Evolutionary conservation across 257 asterid genomes (phyloP), one percentile per base, ranked within the genome.

Genomic region (Petunia secreta): DNA sequence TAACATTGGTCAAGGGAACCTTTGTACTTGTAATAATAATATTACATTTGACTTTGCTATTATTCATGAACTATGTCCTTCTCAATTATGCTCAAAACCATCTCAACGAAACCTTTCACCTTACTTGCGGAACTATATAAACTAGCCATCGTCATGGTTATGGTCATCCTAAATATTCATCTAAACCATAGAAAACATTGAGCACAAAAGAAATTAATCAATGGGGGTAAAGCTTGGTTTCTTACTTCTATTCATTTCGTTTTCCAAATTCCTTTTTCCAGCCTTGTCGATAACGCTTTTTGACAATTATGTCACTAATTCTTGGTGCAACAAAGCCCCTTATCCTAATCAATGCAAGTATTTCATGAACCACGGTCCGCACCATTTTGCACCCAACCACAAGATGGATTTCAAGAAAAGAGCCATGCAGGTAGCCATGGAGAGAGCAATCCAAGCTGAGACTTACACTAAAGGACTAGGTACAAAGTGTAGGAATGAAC

Each of bases 301-400:
- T 54, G 55, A 16, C n/a, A 82, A 66, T 69, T 60, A 15, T 11
- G 85, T 63, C 58, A 40, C 88, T 11, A 79, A 63, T 53, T 53
- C 52, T 82, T 90, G 97, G 97, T 94, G 98, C 89, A 64, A 84
- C 84, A 86, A 87, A 87, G 91, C 94, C 75, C 97, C 98, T 1
- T 85, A 89, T 85, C 94, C 95, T 2, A 79, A 86, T 11, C 90
- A 85, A 85, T 91, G 98, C 91, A 89, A 90, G n/a, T 43, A 89
- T 62, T 88, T 86, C 93, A 69, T 89, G 87, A 60, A 14, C 67
- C 80, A 82, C 0, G 82, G 75, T 4, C 82, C 85, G 4, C 67
- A n/a, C 58, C 64, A 41, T 13, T 54, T 54, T 44, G 8, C 38
- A 0, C 92, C 94, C 2, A 83, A 82, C 13, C 59, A 82, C 63